Evolutionary conservation across 208 protist genomes (phyloP).

Genomic region (Endotrypanum monterogeii): DNA sequence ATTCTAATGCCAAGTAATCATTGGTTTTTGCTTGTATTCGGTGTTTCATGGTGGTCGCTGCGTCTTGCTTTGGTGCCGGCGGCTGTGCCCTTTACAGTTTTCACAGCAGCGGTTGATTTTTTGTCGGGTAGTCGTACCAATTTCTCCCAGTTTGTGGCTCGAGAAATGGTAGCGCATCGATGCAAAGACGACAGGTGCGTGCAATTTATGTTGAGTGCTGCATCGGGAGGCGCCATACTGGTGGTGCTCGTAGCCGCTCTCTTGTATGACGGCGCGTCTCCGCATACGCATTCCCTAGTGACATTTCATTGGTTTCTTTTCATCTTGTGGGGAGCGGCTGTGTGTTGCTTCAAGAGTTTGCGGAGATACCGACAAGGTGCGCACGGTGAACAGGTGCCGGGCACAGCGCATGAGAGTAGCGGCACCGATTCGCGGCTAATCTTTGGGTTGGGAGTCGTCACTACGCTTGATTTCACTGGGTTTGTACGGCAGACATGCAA

Average conservation of each 20-base stretch:
- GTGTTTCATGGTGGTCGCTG: conserved; percentile 13
- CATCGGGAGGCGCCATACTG: background rate
- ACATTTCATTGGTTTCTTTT: conserved; percentile 3
- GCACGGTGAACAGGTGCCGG: background rate
- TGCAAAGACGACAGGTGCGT: conserved; percentile 14
- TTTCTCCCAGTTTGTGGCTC: background rate
- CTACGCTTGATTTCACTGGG: conserved; percentile 10
- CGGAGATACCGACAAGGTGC: conserved; percentile 3
- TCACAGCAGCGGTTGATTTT: background rate
- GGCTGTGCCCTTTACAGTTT: conserved; percentile 17
- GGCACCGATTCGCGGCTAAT: background rate
- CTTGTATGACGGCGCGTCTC: conserved; percentile 20
- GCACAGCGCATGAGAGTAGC: conserved; percentile 4
- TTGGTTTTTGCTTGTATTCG: conserved; percentile 6
- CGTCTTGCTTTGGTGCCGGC: conserved; percentile 21
- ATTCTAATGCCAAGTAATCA: conserved; percentile 3
- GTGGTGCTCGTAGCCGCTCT: conserved; percentile 12
- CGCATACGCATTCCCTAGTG: background rate
- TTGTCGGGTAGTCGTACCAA: background rate
- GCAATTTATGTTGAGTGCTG: background rate
- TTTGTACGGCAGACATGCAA: conserved; percentile 56
- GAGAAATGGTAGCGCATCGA: conserved; percentile 19
- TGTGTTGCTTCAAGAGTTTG: background rate
- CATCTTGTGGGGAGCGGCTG: background rate
- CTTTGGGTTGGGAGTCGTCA: background rate